phyloP scores from a whole-genome alignment of 169 alveolate genomes.

The Babesia bigemina region DNA sequence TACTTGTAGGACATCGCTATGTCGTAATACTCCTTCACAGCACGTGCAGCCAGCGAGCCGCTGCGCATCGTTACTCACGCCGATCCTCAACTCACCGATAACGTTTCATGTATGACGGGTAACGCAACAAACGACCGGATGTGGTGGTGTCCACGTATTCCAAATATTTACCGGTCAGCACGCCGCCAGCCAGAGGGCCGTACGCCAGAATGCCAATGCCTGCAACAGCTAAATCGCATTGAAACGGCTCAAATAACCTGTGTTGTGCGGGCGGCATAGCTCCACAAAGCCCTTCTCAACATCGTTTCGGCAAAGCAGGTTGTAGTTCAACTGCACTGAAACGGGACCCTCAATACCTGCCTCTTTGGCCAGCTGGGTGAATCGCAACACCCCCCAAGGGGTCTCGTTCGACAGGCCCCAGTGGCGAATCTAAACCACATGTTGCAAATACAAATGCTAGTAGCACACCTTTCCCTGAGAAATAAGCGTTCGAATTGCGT shows the following conservation, averaged over 20 bases:
- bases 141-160: constrained; percentile 82
- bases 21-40: constrained; percentile 77
- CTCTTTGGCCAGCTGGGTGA: constrained; percentile 68
- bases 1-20: constrained; percentile 72
- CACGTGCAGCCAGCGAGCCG: constrained; percentile 83
- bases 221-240: not conserved
- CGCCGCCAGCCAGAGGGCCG: constrained; percentile 84
- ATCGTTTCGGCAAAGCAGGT: constrained; percentile 79
- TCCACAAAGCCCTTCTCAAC: constrained; percentile 85
- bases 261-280: constrained; percentile 80
- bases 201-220: constrained; percentile 78
- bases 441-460: not conserved
- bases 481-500: constrained; percentile 73
- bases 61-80: constrained; percentile 19
- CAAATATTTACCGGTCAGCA: constrained; percentile 82
- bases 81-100: constrained; percentile 43
- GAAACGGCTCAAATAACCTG: constrained; percentile 55
- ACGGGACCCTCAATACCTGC: constrained; percentile 75
- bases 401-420: constrained; percentile 88
- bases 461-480: constrained; percentile 74
- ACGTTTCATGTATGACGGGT: constrained; percentile 83
- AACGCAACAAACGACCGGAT: constrained; percentile 77
- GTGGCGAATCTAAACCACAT: constrained; percentile 68
- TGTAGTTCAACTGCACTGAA: constrained; percentile 78
- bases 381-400: constrained; percentile 79